Base-by-base conservation (phyloP, 148 eudicot genomes). In the Camellia granthamiana region DNA sequence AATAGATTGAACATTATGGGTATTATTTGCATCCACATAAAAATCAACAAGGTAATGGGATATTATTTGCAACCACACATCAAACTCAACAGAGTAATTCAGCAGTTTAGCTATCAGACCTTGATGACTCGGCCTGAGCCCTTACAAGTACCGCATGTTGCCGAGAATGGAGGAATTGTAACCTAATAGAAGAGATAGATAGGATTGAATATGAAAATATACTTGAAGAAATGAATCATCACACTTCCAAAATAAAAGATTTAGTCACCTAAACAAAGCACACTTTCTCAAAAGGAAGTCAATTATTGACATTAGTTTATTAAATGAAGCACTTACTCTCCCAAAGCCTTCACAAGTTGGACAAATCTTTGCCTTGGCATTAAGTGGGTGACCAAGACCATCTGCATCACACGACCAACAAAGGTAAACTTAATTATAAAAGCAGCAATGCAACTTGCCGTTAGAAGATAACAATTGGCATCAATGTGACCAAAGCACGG, bases 331-430 rank as follows among this genome's bases (percentile, higher is more conserved):
- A 86, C 94, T 84, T 87, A 93, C 99, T 83, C 81, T 92, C 55
- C 98, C 98, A 79, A 80, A 0, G 79, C 98, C 98, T 79, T 85
- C 80, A 89, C 99, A 95, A 68, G 89, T 86, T 44, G 97, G 87
- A 86, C 99, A 95, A 76, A 54, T 73, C 84, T 81, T 88, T 83
- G 93, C 84, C 90, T 87, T 90, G 58, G 95, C 94, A 75, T 92
- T 88, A 69, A 84, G 80, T 46, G 97, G 93, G 85, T 95, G 84
- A 77, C 99, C 99, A 80, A 72, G 90, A 30, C 97, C 97, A 91
- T 87, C 99, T 95, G 86, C 71, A 82, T 72, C 76, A 83, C 78
- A 82, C 73, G 75, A 86, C 23, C 83, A 63, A 68, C 54, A 49
- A 71, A 81, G 55, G 30, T 46, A 80, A 74, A 44, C 61, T 79